Evolutionary conservation across 2,329 filamentous ascomycete genomes (phyloP).

Genomic region (Scedosporium aurantiacum): DNA sequence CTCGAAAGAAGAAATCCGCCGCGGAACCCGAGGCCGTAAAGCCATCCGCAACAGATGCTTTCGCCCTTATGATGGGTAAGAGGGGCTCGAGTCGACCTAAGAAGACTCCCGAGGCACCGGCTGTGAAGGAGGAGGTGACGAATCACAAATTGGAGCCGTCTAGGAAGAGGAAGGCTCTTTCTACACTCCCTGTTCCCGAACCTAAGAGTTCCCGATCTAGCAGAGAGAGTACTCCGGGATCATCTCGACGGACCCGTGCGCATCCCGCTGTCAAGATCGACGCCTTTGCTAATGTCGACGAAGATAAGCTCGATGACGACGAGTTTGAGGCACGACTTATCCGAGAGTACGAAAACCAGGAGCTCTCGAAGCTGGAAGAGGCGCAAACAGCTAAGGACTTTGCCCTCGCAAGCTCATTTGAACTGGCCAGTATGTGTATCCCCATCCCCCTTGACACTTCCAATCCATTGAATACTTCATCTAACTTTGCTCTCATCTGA

Average conservation of each 20-base stretch:
- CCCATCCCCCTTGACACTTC: neutral
- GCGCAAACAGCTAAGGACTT: conserved; percentile 4
- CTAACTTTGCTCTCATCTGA: conserved; percentile 17
- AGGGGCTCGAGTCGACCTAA: conserved; percentile 12
- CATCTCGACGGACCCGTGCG: conserved; percentile 11
- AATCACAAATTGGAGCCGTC: conserved; percentile 21
- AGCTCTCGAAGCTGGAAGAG: conserved; percentile 47
- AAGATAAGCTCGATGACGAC: conserved; percentile 61
- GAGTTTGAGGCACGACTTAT: conserved; percentile 75
- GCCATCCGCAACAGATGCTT: conserved; percentile 28
- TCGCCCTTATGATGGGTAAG: conserved; percentile 41
- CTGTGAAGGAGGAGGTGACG: conserved; percentile 18
- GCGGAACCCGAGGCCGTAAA: conserved; percentile 7
- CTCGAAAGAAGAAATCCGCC: conserved; percentile 16
- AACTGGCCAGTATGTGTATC: conserved; percentile 56
- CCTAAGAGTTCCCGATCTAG: conserved; percentile 67
- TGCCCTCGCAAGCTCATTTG: conserved; percentile 50
- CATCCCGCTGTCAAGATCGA: conserved; percentile 29
- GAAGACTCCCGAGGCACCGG: neutral
- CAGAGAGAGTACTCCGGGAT: conserved; percentile 60
- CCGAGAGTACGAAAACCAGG: conserved; percentile 39
- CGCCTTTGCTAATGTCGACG: conserved; percentile 35
- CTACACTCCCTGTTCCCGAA: conserved; percentile 20
- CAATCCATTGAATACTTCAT: neutral
- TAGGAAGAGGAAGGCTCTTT: conserved; percentile 15